Base-by-base conservation (phyloP, 257 asterid genomes). In the Ligustrum vulgare region DNA sequence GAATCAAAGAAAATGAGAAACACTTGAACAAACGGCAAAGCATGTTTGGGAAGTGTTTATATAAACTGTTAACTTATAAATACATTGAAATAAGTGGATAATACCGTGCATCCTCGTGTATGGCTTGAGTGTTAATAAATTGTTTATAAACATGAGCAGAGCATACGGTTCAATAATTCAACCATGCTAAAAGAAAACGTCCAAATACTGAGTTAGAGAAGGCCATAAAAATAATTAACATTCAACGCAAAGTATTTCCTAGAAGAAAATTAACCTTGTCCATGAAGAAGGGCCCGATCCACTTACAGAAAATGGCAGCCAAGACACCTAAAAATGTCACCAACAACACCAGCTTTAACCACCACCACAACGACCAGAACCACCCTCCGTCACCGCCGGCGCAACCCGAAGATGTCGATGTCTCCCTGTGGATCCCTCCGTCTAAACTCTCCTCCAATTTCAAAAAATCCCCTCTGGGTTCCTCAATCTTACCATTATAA, bases 221-320 rank as follows among this genome's bases (percentile, higher is more conserved):
- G 8, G 68, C n/a, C 65, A 75, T 18, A 6, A 54, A 51, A 49
- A n/a, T 16, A 49, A 49, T 51, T 16, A 51, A 51, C 25, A 51
- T 18, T 51, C 60, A 18, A 51, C 45, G 13, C 12, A 39, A 39
- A n/a, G 11, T 51, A 18, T 18, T 51, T 5, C 10, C 11, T 7
- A 18, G 20, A 54, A 54, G 63, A 54, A 54, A 54, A n/a, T 15
- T 45, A 65, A 94, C 99, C 98, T 95, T 91, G 69, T 95, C 97
- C 97, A 95, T 91, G 85, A 95, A 82, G 71, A 91, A 93, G 41
- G 99, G 98, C 25, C 96, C 98, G 72, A 95, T 74, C 99, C 98
- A 95, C 84, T 93, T 91, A 80, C 90, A 79, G 87, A 91, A 88
- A 82, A 91, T 96, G 80, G 86, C 96, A 73, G 86, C 93, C 85